Evolutionary conservation across 148 eudicot genomes (phyloP).

Genomic region (Cornus suecica): DNA sequence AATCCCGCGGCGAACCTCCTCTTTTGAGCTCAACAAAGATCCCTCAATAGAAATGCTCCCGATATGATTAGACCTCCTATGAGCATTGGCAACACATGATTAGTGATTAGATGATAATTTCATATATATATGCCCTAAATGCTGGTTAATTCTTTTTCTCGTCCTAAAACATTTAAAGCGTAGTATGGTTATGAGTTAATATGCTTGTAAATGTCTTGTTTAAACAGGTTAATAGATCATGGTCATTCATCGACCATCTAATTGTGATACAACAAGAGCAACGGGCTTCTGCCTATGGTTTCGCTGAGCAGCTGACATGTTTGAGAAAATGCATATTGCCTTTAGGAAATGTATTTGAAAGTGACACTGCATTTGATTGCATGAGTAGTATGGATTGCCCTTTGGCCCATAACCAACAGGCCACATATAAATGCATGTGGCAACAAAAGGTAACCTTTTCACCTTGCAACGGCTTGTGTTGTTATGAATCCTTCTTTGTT

Average conservation of each 20-base stretch:
- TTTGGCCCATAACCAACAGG: conserved; percentile 39
- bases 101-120: too few relatives aligned
- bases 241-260: conserved; percentile 80
- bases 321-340: conserved; percentile 39
- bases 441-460: conserved; percentile 69
- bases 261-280: conserved; percentile 77
- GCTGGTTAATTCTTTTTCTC: too few relatives aligned
- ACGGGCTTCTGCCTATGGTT: conserved; percentile 65
- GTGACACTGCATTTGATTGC: conserved; percentile 17
- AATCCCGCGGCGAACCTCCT: too few relatives aligned
- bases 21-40: too few relatives aligned
- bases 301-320: conserved; percentile 33
- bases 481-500: too few relatives aligned
- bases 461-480: background rate
- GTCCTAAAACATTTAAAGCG: too few relatives aligned
- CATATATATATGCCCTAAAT: too few relatives aligned
- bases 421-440: conserved; percentile 71
- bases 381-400: conserved; percentile 16
- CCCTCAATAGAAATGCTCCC: too few relatives aligned
- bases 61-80: too few relatives aligned
- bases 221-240: conserved; percentile 66
- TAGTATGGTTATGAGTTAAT: background rate
- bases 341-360: conserved; percentile 37
- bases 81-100: too few relatives aligned
- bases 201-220: conserved; percentile 4